Evolutionary conservation across 495 filamentous ascomycete species (phyloP).

Genomic region (Lineolata rhizophorae): DNA sequence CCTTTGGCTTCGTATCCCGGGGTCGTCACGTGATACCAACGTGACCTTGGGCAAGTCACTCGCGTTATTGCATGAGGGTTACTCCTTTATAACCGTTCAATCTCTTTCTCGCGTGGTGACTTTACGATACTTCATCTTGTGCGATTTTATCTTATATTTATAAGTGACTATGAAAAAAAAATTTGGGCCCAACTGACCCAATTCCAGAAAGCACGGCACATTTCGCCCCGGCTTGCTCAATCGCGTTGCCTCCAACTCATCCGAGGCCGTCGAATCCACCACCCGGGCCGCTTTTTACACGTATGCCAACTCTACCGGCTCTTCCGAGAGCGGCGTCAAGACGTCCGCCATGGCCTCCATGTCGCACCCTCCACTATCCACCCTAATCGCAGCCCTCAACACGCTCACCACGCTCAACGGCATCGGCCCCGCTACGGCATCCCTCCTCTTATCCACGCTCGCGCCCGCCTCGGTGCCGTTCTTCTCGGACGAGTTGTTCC

Average conservation of each 20-base stretch:
- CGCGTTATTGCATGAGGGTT: too few species aligned
- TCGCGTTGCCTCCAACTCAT: slow-evolving; percentile 37
- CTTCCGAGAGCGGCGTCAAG: slow-evolving; percentile 20
- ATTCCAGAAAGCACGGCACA: slow-evolving; percentile 35
- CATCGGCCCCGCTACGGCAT: slow-evolving; percentile 53
- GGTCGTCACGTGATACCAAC: too few species aligned
- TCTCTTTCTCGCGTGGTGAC: too few species aligned
- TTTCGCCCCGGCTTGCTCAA: slow-evolving; percentile 46
- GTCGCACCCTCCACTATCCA: too few species aligned
- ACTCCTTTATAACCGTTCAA: too few species aligned
- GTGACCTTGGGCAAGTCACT: too few species aligned
- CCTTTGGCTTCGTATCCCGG: too few species aligned
- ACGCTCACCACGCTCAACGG: slow-evolving; percentile 33
- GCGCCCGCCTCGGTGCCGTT: slow-evolving; percentile 39
- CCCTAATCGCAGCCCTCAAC: too few species aligned
- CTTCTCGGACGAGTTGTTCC: slow-evolving; percentile 55
- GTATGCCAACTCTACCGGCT: slow-evolving; percentile 19
- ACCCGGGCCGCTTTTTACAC: slow-evolving; percentile 26
- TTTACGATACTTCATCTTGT: too few species aligned
- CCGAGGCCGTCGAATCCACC: slow-evolving; percentile 19
- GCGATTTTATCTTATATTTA: too few species aligned
- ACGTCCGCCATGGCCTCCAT: not conserved
- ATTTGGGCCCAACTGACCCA: too few species aligned
- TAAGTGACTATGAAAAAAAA: too few species aligned
- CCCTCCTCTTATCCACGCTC: slow-evolving; percentile 40